phyloP scores from a whole-genome alignment of 495 filamentous ascomycete species.

The Daldinia concentrica region DNA sequence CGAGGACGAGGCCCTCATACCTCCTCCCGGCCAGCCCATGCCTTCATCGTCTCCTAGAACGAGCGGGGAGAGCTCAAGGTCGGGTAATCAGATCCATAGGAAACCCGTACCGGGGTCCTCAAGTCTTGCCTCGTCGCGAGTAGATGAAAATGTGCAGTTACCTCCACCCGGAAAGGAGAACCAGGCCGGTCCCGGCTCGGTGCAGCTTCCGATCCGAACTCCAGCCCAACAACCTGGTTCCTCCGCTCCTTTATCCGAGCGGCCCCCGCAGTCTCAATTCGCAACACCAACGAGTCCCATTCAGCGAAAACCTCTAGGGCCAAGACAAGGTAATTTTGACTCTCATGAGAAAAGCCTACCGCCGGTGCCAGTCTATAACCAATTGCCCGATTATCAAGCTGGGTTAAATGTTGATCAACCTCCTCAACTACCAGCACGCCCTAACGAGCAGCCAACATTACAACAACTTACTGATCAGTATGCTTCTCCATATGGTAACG shows the following conservation, averaged over 20 bases:
- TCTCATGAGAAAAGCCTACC: constrained; percentile 25
- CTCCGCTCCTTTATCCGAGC: constrained; percentile 14
- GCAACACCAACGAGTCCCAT: constrained; percentile 5
- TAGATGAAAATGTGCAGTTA: constrained; percentile 22
- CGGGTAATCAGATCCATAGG: constrained; percentile 49
- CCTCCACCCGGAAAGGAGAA: constrained; percentile 42
- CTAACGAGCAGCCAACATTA: constrained; percentile 2
- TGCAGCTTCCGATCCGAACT: constrained; percentile 21
- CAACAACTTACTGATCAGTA: constrained; percentile 7
- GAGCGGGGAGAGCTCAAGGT: constrained; percentile 56
- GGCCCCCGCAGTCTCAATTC: constrained; percentile 15
- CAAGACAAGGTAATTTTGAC: constrained; percentile 22
- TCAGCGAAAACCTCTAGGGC: constrained; percentile 38
- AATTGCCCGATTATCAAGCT: constrained; percentile 21
- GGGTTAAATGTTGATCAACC: constrained; percentile 20
- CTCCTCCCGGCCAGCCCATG: constrained; percentile 55
- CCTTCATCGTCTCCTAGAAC: constrained; percentile 56
- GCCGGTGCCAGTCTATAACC: constrained; percentile 18
- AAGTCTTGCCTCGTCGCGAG: constrained; percentile 33
- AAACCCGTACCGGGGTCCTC: constrained; percentile 53
- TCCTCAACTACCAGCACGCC: constrained; percentile 33
- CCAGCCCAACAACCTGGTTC: constrained; percentile 8
- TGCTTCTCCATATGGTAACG: background rate
- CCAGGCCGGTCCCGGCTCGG: constrained; percentile 14
- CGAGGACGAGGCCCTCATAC: constrained; percentile 61